These are phyloP conservation scores for Austroboletus novae-zelandiae DNA, from an alignment of 1,284 basidiomycete species.

Conservation along the genomic window DNA sequence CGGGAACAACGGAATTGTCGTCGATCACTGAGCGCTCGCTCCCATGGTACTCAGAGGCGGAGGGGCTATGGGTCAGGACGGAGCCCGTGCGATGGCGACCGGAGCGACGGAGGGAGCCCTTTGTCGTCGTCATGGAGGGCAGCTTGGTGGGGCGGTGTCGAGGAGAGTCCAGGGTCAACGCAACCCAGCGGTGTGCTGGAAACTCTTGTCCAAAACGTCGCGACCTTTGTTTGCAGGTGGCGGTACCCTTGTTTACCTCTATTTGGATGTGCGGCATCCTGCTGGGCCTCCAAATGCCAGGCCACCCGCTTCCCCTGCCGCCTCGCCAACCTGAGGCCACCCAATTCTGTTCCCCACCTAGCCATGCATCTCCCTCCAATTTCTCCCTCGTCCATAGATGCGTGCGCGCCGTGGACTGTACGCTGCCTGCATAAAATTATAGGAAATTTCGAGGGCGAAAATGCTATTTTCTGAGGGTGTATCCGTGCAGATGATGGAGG, in stretches of 20 bases:
- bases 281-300: conserved; percentile 21
- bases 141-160: conserved; percentile 31
- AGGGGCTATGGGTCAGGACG: conserved; percentile 32
- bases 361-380: not conserved
- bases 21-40: conserved; percentile 51
- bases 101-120: conserved; percentile 39
- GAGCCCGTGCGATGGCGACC: conserved; percentile 33
- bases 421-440: conserved; percentile 1
- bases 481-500: conserved; percentile 28
- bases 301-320: conserved; percentile 22
- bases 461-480: conserved; percentile 4
- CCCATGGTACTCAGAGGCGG: conserved; percentile 66
- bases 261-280: conserved; percentile 20
- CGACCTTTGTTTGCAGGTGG: conserved; percentile 35
- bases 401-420: not conserved
- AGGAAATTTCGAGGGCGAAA: conserved; percentile 6
- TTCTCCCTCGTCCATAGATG: not conserved
- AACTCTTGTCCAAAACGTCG: conserved; percentile 14
- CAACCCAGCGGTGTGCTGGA: conserved; percentile 14
- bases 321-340: conserved; percentile 12
- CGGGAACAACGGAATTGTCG: conserved; percentile 31
- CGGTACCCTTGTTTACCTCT: conserved; percentile 27
- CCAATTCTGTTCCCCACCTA: not conserved
- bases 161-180: conserved; percentile 17
- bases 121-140: conserved; percentile 27